Base-by-base conservation (phyloP, 768 basidiomycete species). In the Mycena epipterygia region DNA sequence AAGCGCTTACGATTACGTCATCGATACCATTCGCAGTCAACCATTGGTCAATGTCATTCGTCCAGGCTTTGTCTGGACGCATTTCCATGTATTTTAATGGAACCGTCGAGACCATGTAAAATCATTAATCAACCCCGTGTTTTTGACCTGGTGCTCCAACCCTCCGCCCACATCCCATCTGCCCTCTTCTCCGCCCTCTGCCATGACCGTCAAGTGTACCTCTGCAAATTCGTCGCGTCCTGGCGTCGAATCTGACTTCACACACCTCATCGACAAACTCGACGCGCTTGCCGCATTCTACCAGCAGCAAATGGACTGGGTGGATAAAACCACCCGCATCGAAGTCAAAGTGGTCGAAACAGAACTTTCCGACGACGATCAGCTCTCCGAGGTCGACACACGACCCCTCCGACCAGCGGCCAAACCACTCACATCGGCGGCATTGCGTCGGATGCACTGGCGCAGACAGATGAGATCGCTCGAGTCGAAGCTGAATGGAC, bases 381-480 rank as follows among this genome's bases (percentile, higher is more conserved):
- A 58, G 14, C 56, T 52, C 12, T 63, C 71, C 14, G 71, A 73
- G 19, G 12, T 51, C 23, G 67, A 72, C 11, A 51, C 51, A 52
- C 46, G 2, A 23, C n/a, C 44, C 13, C 48, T 14, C 30, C 52
- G 42, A n/a, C 65, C 59, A 48, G 32, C 49, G n/a, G 17, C 23
- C 5, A 55, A 29, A 29, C 42, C 30, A 13, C 33, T 52, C 9
- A 42, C 71, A 6, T 41, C 71, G 37, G 49, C 51, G 5, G 41
- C 51, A 0, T 11, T 57, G 29, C 62, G 49, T 30, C 71, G 71
- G 4, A 69, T 64, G 67, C 60, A 60, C 29, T 73, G 71, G 71
- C 67, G 71, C n/a, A 29, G 59, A 49, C 67, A 73, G 46, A 73
- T 73, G 71, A 65, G 51, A 39, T 61, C 64, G 32, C 53, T 73